phyloP scores from a whole-genome alignment of 192 early-diverging fungal genomes.

The Coemansia sp. region DNA sequence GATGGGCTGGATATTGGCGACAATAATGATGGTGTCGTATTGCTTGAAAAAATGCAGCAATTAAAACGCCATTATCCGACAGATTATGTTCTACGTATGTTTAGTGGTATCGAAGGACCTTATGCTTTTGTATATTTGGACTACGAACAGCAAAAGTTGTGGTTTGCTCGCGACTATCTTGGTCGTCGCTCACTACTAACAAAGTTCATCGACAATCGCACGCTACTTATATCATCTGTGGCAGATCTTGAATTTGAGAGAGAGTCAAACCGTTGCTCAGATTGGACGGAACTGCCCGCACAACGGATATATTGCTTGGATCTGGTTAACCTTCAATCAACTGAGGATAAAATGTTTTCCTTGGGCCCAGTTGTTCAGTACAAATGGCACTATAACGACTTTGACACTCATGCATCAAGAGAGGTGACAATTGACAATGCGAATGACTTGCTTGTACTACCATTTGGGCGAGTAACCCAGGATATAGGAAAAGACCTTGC shows the following conservation, averaged over 20 bases:
- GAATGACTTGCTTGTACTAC: conserved; percentile 2
- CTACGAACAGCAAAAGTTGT: conserved; percentile 47
- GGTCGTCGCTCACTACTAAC: conserved; percentile 69
- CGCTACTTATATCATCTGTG: conserved; percentile 57
- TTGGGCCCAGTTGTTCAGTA: conserved; percentile 14
- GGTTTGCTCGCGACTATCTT: conserved; percentile 83
- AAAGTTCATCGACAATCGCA: conserved; percentile 13
- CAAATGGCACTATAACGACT: conserved; percentile 14
- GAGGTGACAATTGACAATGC: no score
- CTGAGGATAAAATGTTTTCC: not conserved
- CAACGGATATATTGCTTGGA: conserved; percentile 74
- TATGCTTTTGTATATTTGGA: conserved; percentile 77
- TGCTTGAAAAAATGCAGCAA: conserved; percentile 45
- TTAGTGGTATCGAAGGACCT: conserved; percentile 70
- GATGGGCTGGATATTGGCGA: conserved; percentile 63
- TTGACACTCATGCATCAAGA: not conserved
- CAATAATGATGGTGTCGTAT: conserved; percentile 61
- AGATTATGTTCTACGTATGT: conserved; percentile 40
- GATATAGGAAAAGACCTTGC: not conserved
- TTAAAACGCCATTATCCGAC: conserved; percentile 12
- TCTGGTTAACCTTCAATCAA: conserved; percentile 10
- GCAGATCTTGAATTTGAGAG: conserved; percentile 1
- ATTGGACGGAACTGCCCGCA: conserved; percentile 76
- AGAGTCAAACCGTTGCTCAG: conserved; percentile 1
- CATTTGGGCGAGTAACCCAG: conserved; percentile 16